Evolutionary conservation across 2,329 filamentous ascomycete genomes (phyloP).

Genomic region (Calonectria fujianensis): DNA sequence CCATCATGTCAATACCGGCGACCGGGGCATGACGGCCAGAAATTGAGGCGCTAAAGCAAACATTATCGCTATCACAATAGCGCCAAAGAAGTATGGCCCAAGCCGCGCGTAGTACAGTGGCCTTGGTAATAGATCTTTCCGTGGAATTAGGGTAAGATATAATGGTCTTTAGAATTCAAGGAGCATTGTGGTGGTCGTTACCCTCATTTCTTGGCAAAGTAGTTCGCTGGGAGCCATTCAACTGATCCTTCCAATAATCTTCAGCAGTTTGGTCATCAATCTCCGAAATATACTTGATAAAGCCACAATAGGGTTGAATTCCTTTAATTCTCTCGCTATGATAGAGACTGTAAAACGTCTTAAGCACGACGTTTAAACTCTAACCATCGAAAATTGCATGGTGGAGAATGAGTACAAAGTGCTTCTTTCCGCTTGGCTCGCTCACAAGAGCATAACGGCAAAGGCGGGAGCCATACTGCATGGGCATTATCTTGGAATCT

Average conservation of each 20-base stretch:
- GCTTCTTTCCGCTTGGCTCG: not conserved
- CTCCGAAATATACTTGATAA: constrained; percentile 16
- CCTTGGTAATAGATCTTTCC: constrained; percentile 62
- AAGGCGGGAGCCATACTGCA: constrained; percentile 22
- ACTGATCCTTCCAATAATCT: constrained; percentile 11
- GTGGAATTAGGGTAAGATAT: constrained; percentile 64
- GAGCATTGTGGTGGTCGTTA: not conserved
- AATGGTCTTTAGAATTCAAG: not conserved
- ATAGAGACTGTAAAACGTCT: constrained; percentile 5
- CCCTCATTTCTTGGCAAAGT: constrained; percentile 8
- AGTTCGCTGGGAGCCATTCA: not conserved
- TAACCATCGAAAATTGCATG: constrained; percentile 20
- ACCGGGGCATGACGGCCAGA: constrained; percentile 60
- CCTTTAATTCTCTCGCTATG: not conserved
- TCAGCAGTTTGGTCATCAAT: not conserved
- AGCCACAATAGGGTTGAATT: not conserved
- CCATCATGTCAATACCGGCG: constrained; percentile 46
- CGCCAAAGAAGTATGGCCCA: constrained; percentile 69
- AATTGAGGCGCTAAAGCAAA: constrained; percentile 65
- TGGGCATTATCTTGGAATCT: not conserved
- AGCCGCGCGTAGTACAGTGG: constrained; percentile 61
- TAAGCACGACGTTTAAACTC: constrained; percentile 22
- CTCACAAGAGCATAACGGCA: not conserved
- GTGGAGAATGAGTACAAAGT: constrained; percentile 18
- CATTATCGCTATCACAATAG: constrained; percentile 60